Conservation (phyloP, 2,329 filamentous ascomycete species). For the Alternaria brassicicola region DNA sequence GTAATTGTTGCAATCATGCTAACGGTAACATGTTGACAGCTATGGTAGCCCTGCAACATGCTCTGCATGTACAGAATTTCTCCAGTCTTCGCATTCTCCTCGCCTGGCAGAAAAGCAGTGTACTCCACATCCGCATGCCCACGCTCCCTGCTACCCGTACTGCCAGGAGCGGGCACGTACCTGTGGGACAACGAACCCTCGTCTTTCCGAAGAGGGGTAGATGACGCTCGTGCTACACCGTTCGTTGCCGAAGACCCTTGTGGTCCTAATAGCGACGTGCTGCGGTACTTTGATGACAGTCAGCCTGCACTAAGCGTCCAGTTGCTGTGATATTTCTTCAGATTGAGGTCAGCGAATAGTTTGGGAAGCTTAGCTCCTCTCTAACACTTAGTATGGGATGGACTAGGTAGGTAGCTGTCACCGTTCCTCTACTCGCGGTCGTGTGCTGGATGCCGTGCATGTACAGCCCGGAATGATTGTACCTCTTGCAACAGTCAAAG, state of each 20-base stretch:
- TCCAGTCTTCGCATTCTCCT: conserved; percentile 42
- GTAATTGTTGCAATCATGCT: not conserved
- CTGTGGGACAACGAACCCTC: conserved; percentile 61
- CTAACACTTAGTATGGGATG: conserved; percentile 66
- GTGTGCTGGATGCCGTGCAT: conserved; percentile 67
- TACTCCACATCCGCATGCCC: conserved; percentile 63
- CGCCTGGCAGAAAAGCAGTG: conserved; percentile 51
- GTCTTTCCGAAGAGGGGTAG: conserved; percentile 36
- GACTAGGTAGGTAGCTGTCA: conserved; percentile 61
- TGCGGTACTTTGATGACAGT: conserved; percentile 45
- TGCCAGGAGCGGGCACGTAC: conserved; percentile 63
- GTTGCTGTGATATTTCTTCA: conserved; percentile 46
- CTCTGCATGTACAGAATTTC: conserved; percentile 13
- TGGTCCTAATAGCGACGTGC: conserved; percentile 36
- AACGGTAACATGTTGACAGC: not conserved
- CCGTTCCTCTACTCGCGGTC: conserved; percentile 55
- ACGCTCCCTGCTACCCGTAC: conserved; percentile 42
- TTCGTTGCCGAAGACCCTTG: conserved; percentile 18
- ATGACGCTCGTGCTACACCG: not conserved
- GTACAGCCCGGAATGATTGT: conserved; percentile 64
- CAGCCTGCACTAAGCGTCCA: conserved; percentile 51
- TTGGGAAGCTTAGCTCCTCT: conserved; percentile 68
- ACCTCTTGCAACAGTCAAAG: conserved; percentile 44
- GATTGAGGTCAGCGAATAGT: conserved; percentile 59
- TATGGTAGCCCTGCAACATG: not conserved